Percentiles rank a stretch among this genome's conserved stretches.
Evolutionary conservation across 2,329 filamentous ascomycete genomes (phyloP).

Genomic region (Colletotrichum ledebouriae): DNA sequence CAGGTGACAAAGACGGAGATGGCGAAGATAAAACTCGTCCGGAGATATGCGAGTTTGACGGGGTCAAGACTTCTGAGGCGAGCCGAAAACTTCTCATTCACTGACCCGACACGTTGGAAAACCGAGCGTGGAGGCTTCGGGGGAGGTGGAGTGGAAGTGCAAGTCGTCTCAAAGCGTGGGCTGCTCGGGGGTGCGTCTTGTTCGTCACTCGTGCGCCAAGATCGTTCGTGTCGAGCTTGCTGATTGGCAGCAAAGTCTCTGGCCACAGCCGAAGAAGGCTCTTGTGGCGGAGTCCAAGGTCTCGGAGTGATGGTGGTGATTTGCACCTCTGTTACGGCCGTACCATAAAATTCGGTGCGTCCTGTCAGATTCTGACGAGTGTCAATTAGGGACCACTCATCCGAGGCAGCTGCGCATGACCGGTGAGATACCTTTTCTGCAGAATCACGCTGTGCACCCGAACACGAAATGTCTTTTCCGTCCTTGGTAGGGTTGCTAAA

Average conservation of each 20-base stretch:
- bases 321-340: constrained; percentile 66
- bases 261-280: constrained; percentile 40
- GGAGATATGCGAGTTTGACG: constrained; percentile 71
- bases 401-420: constrained; percentile 1
- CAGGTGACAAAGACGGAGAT: constrained; percentile 72
- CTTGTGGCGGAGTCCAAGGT: constrained; percentile 35
- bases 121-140: constrained; percentile 30
- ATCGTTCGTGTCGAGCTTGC: constrained; percentile 13
- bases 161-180: constrained; percentile 47
- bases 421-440: constrained; percentile 52
- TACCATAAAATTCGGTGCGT: constrained; percentile 58
- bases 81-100: constrained; percentile 46
- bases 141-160: constrained; percentile 43
- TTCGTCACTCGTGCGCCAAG: constrained; percentile 41
- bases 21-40: constrained; percentile 72
- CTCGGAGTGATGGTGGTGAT: constrained; percentile 50
- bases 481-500: constrained; percentile 58
- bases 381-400: constrained; percentile 15
- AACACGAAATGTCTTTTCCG: constrained; percentile 49
- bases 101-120: constrained; percentile 42
- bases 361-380: constrained; percentile 45
- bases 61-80: constrained; percentile 63
- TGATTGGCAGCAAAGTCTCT: constrained; percentile 22
- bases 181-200: constrained; percentile 15
- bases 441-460: constrained; percentile 46